Conservation (phyloP, 371 early-diverging fungal species). For the Rhizopus sp. region DNA sequence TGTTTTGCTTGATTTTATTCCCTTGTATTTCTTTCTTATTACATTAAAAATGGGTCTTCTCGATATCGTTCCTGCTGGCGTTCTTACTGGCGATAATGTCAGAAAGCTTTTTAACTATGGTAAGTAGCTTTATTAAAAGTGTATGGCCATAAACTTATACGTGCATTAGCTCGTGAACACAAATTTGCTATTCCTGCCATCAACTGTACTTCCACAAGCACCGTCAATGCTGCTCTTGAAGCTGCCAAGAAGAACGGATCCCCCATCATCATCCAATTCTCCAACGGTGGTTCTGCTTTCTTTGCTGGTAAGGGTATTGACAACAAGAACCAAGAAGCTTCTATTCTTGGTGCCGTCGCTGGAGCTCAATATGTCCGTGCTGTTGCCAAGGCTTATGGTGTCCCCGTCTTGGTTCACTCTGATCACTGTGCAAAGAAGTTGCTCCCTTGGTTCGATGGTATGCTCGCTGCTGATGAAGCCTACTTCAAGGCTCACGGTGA, state of each 20-base stretch:
- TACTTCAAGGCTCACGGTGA: constrained; percentile 90
- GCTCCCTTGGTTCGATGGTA: constrained; percentile 92
- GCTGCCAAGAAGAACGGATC: constrained; percentile 88
- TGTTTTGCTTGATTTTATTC: constrained; percentile 8
- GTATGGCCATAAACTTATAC: background rate
- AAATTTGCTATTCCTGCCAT: constrained; percentile 91
- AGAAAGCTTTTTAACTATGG: constrained; percentile 82
- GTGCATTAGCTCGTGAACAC: constrained; percentile 66
- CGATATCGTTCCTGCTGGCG: constrained; percentile 86
- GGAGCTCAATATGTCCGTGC: constrained; percentile 81
- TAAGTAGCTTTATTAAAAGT: constrained; percentile 13
- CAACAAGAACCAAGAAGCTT: constrained; percentile 86
- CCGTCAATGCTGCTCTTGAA: constrained; percentile 88
- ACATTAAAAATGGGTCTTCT: constrained; percentile 63
- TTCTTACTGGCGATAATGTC: constrained; percentile 87
- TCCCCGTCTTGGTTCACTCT: constrained; percentile 88
- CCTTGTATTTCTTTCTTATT: constrained; percentile 11
- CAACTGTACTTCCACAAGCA: constrained; percentile 92
- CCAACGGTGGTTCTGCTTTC: constrained; percentile 88
- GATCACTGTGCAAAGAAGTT: constrained; percentile 96
- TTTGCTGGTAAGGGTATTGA: constrained; percentile 88
- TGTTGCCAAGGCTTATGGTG: constrained; percentile 87
- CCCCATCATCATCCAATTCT: constrained; percentile 92
- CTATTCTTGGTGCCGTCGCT: constrained; percentile 86
- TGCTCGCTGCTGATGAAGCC: constrained; percentile 89